Percentiles rank a stretch among this genome's conserved stretches.
These are phyloP conservation scores for Murraya paniculata DNA, from an alignment of 345 rosid species.

Conservation along the genomic window DNA sequence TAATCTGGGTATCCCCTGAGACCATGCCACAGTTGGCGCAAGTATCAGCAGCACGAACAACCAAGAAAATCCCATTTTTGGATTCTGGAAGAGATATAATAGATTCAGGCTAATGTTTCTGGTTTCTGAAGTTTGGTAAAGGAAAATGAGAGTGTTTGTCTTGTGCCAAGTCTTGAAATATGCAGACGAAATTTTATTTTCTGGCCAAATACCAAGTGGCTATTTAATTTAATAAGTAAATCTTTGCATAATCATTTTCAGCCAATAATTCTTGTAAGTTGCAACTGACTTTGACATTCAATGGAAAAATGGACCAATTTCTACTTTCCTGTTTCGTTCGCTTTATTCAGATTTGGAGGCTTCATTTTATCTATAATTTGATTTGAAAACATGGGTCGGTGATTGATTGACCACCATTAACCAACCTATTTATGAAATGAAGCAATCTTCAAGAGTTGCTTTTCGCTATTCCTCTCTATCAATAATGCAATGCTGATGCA, in stretches of 20 bases:
- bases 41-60: constrained; percentile 9
- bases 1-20: constrained; percentile 10
- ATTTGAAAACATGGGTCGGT: not conserved
- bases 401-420: not conserved
- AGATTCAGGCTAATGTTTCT: not conserved
- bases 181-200: no score
- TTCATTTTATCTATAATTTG: not conserved
- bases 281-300: not conserved
- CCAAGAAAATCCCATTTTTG: constrained; percentile 5
- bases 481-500: not conserved
- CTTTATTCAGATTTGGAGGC: not conserved
- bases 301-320: not conserved
- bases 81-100: not conserved
- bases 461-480: not conserved
- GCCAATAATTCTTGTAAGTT: not conserved
- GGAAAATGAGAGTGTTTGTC: not conserved
- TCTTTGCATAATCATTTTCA: not conserved
- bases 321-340: not conserved
- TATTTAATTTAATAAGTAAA: no score
- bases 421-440: not conserved
- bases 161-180: not conserved
- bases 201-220: no score
- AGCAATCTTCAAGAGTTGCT: not conserved
- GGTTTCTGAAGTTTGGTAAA: not conserved
- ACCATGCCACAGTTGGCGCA: not conserved